phyloP scores from a whole-genome alignment of 441 rosid genomes.

The Iberis amara region DNA sequence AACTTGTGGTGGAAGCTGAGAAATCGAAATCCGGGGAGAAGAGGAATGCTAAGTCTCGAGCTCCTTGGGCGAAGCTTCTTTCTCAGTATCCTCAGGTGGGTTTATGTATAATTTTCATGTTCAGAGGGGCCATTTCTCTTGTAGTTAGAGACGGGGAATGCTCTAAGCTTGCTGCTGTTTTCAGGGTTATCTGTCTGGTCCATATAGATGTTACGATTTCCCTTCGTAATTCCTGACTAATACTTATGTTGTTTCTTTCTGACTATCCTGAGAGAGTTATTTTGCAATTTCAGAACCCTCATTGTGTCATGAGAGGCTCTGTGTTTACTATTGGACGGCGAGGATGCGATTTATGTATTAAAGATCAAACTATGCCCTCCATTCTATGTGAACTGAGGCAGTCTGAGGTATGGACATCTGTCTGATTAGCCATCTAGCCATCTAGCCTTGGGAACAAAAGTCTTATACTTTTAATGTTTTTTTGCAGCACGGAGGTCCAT shows the following conservation, averaged over 20 bases:
- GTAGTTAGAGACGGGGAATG: too few relatives aligned
- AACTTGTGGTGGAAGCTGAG: conserved; percentile 37
- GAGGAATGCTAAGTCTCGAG: conserved; percentile 31
- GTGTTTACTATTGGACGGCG: conserved; percentile 72
- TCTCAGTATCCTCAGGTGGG: conserved; percentile 73
- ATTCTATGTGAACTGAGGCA: conserved; percentile 72
- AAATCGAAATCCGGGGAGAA: conserved; percentile 56
- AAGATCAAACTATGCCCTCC: conserved; percentile 55
- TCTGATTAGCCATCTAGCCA: neutral
- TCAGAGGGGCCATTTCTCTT: neutral
- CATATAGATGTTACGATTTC: neutral
- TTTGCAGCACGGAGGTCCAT: conserved; percentile 67
- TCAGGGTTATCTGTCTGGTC: too few relatives aligned
- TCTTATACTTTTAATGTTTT: neutral
- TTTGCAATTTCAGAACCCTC: conserved; percentile 61
- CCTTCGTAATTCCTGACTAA: neutral
- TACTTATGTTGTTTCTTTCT: conserved; percentile 16
- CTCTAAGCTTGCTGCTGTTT: too few relatives aligned
- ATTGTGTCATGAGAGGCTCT: conserved; percentile 51
- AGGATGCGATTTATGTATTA: conserved; percentile 63
- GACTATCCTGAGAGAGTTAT: conserved; percentile 25
- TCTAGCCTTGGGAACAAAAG: neutral
- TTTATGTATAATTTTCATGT: neutral
- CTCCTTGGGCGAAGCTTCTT: conserved; percentile 84
- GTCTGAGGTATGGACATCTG: conserved; percentile 49